Evolutionary conservation across 2,329 filamentous ascomycete genomes (phyloP).

Genomic region (Paecilomyces variotii): DNA sequence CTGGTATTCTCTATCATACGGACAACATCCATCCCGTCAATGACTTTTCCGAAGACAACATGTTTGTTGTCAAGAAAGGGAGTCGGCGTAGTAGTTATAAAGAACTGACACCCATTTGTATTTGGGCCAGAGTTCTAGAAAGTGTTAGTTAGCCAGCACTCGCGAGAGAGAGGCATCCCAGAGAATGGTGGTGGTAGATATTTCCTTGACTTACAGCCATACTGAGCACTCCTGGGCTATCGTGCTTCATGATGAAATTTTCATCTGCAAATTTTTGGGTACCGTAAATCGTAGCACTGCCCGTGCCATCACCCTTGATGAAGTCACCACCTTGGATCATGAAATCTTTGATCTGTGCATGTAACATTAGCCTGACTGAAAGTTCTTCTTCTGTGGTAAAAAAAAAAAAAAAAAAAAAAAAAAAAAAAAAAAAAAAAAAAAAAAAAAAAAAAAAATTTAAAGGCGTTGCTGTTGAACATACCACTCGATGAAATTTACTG

Average conservation of each 20-base stretch:
- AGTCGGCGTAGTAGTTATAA: conserved; percentile 83
- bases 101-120: conserved; percentile 94
- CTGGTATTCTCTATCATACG: conserved; percentile 87
- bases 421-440: too few relatives aligned
- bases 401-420: too few relatives aligned
- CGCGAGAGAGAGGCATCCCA: not conserved
- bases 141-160: conserved; percentile 2
- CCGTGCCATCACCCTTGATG: conserved; percentile 84
- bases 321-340: conserved; percentile 99
- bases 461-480: conserved; percentile 38
- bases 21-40: conserved; percentile 84
- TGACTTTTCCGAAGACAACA: conserved; percentile 87
- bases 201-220: conserved; percentile 69
- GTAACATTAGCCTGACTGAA: conserved; percentile 1
- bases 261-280: conserved; percentile 80
- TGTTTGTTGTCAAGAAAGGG: conserved; percentile 89
- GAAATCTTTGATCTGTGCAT: conserved; percentile 74
- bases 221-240: conserved; percentile 69
- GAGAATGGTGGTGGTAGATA: not conserved
- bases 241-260: conserved; percentile 76
- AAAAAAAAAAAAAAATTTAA: too few relatives aligned
- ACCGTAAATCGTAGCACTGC: conserved; percentile 81
- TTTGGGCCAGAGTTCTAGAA: conserved; percentile 77
- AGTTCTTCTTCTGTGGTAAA: not conserved
- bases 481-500: conserved; percentile 87